These are phyloP conservation scores for Yamadazyma oceani DNA, from an alignment of 1,139 yeast species.

Conservation along the genomic window DNA sequence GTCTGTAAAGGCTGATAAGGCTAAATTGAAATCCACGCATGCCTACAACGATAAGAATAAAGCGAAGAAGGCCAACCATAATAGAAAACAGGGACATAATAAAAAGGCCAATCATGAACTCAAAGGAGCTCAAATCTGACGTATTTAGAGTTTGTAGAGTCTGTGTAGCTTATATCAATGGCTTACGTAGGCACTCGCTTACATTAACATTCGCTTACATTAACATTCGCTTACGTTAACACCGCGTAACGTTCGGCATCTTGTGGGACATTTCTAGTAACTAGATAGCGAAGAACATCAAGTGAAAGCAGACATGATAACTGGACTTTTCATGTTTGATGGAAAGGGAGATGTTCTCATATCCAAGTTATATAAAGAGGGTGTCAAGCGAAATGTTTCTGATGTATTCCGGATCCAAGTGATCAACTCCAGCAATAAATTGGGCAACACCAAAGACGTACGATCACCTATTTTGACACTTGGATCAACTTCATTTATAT, in stretches of 20 bases:
- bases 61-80: slow-evolving; percentile 60
- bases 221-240: not conserved
- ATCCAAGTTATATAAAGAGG: slow-evolving; percentile 70
- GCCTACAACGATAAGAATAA: slow-evolving; percentile 57
- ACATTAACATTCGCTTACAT: not conserved
- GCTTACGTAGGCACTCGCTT: not conserved
- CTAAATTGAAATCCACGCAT: slow-evolving; percentile 19
- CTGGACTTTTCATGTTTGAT: slow-evolving; percentile 76
- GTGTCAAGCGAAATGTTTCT: slow-evolving; percentile 64
- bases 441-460: slow-evolving; percentile 37
- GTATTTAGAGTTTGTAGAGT: not conserved
- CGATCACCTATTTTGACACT: slow-evolving; percentile 80
- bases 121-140: slow-evolving; percentile 1
- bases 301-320: no score
- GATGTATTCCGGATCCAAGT: slow-evolving; percentile 92
- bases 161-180: not conserved
- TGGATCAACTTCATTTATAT: slow-evolving; percentile 90
- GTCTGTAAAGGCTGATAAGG: slow-evolving; percentile 15
- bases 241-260: no score
- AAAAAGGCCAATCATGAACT: slow-evolving; percentile 34
- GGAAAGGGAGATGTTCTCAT: slow-evolving; percentile 84
- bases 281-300: no score
- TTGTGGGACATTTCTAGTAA: no score
- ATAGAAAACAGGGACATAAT: slow-evolving; percentile 60
- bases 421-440: slow-evolving; percentile 47